Conservation (phyloP, 371 early-diverging fungal species). For the Quaeritorhiza haematococci region DNA sequence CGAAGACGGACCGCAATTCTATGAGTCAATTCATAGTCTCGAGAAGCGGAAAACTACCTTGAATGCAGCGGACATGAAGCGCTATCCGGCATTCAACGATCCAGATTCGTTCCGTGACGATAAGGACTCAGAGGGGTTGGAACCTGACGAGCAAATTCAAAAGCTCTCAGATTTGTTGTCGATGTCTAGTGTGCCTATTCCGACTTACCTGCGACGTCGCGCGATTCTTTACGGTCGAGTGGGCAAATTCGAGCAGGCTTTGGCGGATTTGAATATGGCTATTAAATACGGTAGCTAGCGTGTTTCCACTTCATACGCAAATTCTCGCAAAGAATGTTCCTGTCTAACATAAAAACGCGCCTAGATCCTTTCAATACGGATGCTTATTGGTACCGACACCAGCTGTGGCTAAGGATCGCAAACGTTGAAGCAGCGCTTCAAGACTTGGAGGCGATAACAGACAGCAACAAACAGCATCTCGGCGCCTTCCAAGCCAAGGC, state of each 20-base stretch:
- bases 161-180: slow-evolving; percentile 25
- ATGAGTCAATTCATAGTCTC: no score
- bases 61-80: no score
- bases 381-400: slow-evolving; percentile 43
- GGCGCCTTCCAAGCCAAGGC: slow-evolving; percentile 45
- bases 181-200: slow-evolving; percentile 29
- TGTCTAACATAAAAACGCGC: neutral
- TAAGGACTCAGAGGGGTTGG: no score
- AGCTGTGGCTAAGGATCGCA: slow-evolving; percentile 29
- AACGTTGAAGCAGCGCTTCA: slow-evolving; percentile 33
- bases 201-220: slow-evolving; percentile 31
- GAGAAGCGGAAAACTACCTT: no score
- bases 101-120: no score
- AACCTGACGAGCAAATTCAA: no score
- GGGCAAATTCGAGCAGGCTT: slow-evolving; percentile 25
- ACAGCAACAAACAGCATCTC: slow-evolving; percentile 37
- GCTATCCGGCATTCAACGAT: no score
- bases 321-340: no score
- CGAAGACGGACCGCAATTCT: no score
- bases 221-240: slow-evolving; percentile 30
- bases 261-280: slow-evolving; percentile 36
- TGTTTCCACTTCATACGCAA: neutral
- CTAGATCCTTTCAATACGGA: slow-evolving; percentile 45
- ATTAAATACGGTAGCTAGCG: slow-evolving; percentile 32
- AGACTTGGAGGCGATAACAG: slow-evolving; percentile 44